phyloP scores from a whole-genome alignment of 129 eudicot genomes.

The Chrysanthemum lavandulifolium region DNA sequence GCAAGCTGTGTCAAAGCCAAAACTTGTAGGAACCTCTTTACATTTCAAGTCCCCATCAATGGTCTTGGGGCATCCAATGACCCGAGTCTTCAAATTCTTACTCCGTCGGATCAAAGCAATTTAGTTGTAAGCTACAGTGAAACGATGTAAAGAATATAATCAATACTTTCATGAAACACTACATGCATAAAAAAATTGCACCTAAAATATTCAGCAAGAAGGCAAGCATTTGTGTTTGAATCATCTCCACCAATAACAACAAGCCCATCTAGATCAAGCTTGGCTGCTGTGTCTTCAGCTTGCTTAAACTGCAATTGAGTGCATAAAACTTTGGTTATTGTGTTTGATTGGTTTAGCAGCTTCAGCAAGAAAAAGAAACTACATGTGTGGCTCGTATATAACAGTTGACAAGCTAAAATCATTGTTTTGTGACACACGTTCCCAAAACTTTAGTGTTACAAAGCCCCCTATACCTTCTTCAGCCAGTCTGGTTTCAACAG shows the following conservation, averaged over 20 bases:
- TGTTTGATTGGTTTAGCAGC: not conserved
- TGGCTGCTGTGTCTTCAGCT: slow-evolving; percentile 89
- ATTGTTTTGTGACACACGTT: slow-evolving; percentile 44
- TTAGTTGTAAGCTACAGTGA: slow-evolving; percentile 1
- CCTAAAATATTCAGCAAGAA: slow-evolving; percentile 97
- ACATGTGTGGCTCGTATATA: slow-evolving; percentile 97
- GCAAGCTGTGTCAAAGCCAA: slow-evolving; percentile 99
- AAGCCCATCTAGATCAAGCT: slow-evolving; percentile 96
- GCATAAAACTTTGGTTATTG: slow-evolving; percentile 19
- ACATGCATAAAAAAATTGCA: not conserved
- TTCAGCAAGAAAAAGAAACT: not conserved
- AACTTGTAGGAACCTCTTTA: slow-evolving; percentile 96
- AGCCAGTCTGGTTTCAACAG: slow-evolving; percentile 78
- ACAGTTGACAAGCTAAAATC: slow-evolving; percentile 73
- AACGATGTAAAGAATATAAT: not conserved
- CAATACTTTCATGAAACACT: not conserved
- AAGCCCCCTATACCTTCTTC: slow-evolving; percentile 82
- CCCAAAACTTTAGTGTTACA: slow-evolving; percentile 86
- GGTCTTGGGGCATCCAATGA: slow-evolving; percentile 98
- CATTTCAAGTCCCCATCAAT: slow-evolving; percentile 98
- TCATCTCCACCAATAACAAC: slow-evolving; percentile 99
- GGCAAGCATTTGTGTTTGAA: slow-evolving; percentile 98
- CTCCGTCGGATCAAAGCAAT: slow-evolving; percentile 45
- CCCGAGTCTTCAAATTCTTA: slow-evolving; percentile 81
- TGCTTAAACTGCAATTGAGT: slow-evolving; percentile 79